Base-by-base conservation (phyloP, 1,284 basidiomycete genomes). In the Phaffia rhodozyma region DNA sequence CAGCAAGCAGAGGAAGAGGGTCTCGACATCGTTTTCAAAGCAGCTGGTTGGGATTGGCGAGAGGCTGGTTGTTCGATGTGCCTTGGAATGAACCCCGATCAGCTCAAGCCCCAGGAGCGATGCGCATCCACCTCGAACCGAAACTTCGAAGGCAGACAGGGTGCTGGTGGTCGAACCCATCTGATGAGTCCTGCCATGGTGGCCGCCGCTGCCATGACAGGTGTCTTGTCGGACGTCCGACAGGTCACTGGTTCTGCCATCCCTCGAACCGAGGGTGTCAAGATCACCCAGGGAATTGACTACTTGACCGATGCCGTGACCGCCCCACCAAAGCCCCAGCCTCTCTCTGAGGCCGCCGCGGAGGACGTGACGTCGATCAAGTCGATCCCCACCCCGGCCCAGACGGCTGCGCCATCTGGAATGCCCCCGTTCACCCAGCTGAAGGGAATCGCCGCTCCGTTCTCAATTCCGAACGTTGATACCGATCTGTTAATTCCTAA, bases 11-110 rank as follows among this genome's bases (percentile, higher is more conserved):
- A 97, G 77, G 87, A 85, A 30, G 92, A 97, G 72, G 91, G 92
- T 50, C 80, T 97, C 66, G 91, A 96, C 72, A 82, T 81, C 62
- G 80, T 97, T 71, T 93, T 97, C 81, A 91, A 86, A 75, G 87
- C 89, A 60, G 92, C 92, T 32, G 93, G 93, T 25, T 97, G 96
- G 72, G 93, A 97, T 75, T 97, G 91, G 92, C 83, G 92, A 66
- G 93, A 97, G 77, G 93, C 93, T 34, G 92, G 92, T 38, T 97
- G 92, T 75, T 97, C 93, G 38, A 97, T 97, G 93, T 97, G 92
- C 77, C 76, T 97, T 67, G 93, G 91, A 53, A 97, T 97, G 93
- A 97, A 97, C 77, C 90, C 92, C 13, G 92, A 97, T 77, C 91
- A 94, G 75, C 81, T 97, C 60, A 80, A 82, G 48, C 90, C 91